phyloP scores from a whole-genome alignment of 805 yeast species.

The Jamesozyma hellenica region DNA sequence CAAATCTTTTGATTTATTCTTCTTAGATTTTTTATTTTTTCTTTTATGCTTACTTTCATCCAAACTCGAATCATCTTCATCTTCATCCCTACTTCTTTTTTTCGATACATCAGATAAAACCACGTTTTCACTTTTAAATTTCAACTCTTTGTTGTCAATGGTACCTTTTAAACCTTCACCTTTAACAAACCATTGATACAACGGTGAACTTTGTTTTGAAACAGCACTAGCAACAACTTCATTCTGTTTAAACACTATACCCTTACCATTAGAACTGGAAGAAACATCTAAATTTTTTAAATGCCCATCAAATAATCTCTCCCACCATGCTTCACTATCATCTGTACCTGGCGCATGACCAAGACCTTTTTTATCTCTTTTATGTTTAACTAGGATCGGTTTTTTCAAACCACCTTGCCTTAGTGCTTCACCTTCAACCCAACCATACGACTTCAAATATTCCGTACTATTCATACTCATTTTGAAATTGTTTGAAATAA shows the following conservation, averaged over 20 bases:
- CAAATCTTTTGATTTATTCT: slow-evolving; percentile 20
- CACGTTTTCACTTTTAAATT: slow-evolving; percentile 4
- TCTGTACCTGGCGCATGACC: slow-evolving; percentile 60
- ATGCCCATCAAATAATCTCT: slow-evolving; percentile 86
- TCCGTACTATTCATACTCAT: slow-evolving; percentile 57
- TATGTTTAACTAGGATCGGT: slow-evolving; percentile 84
- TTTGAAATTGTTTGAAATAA: too few species aligned
- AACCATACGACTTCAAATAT: slow-evolving; percentile 72
- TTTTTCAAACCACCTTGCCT: slow-evolving; percentile 68
- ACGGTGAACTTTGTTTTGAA: slow-evolving; percentile 51
- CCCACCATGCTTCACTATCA: slow-evolving; percentile 95
- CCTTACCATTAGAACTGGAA: slow-evolving; percentile 20
- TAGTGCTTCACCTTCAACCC: slow-evolving; percentile 87
- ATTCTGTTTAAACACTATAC: slow-evolving; percentile 46
- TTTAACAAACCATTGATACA: slow-evolving; percentile 76
- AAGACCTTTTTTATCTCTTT: slow-evolving; percentile 81
- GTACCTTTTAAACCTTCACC: slow-evolving; percentile 85
- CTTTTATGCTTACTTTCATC: slow-evolving; percentile 14
- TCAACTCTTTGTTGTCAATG: slow-evolving; percentile 30
- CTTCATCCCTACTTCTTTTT: slow-evolving; percentile 9
- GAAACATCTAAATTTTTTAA: slow-evolving; percentile 63
- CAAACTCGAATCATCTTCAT: slow-evolving; percentile 7
- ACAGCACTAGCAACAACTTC: slow-evolving; percentile 38
- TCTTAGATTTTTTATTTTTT: slow-evolving; percentile 14
- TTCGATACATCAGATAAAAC: slow-evolving; percentile 3